Evolutionary conservation across 305 asterid species (phyloP).

Genomic region (Fraxinus baroniana): DNA sequence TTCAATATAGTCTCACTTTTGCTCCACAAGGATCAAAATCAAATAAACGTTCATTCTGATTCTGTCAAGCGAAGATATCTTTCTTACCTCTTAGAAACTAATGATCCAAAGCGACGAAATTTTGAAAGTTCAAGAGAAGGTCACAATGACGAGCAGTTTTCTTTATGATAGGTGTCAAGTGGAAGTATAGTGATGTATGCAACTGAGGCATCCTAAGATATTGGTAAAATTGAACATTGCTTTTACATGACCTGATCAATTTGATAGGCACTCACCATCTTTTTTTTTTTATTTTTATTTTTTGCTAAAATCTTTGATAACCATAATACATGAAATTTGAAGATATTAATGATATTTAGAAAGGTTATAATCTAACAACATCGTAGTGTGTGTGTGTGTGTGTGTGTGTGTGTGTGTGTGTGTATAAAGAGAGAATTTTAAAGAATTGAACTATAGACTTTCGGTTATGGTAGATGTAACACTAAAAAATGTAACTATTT

Average conservation of each 20-base stretch:
- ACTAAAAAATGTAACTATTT: not conserved
- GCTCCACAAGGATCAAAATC: not conserved
- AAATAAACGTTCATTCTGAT: not conserved
- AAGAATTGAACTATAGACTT: too few relatives aligned
- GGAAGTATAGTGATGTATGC: not conserved
- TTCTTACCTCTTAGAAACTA: not conserved
- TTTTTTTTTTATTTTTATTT: too few relatives aligned
- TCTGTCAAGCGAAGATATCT: not conserved
- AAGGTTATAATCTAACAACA: not conserved
- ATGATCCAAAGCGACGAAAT: not conserved
- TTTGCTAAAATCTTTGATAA: not conserved
- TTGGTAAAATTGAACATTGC: not conserved
- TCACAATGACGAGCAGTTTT: not conserved
- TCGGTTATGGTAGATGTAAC: not conserved
- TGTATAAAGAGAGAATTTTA: too few relatives aligned
- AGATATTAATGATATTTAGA: not conserved
- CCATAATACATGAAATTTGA: not conserved
- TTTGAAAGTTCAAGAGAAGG: not conserved
- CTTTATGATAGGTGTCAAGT: not conserved
- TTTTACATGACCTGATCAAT: too few relatives aligned
- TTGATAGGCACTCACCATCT: too few relatives aligned
- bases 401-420: too few relatives aligned
- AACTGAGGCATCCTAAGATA: not conserved
- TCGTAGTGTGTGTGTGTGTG: too few relatives aligned
- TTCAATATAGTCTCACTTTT: not conserved